Percentiles rank a stretch among this genome's conserved stretches.
phyloP scores from a whole-genome alignment of 2,329 filamentous ascomycete species.

The Chaetothyriales sp. region DNA sequence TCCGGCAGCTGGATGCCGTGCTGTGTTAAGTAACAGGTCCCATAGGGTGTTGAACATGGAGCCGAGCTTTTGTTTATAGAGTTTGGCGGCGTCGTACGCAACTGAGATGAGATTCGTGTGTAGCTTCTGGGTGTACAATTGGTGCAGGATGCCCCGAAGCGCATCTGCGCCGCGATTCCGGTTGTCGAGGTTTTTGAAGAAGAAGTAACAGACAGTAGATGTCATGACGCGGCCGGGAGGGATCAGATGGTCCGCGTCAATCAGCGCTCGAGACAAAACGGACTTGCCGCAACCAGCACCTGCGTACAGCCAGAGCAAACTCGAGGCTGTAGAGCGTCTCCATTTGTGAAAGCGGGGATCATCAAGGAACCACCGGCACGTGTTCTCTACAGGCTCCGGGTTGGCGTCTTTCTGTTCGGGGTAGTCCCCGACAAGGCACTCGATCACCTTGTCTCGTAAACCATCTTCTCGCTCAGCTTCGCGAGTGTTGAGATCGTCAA shows the following conservation, averaged over 20 bases:
- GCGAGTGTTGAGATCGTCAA: slow-evolving; percentile 2
- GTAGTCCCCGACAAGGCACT: slow-evolving; percentile 18
- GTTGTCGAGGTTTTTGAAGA: slow-evolving; percentile 23
- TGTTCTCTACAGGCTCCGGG: slow-evolving; percentile 19
- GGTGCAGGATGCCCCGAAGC: slow-evolving; percentile 19
- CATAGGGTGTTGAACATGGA: slow-evolving; percentile 11
- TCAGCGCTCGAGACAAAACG: slow-evolving; percentile 19
- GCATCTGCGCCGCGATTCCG: slow-evolving; percentile 15
- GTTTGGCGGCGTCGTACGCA: slow-evolving; percentile 2
- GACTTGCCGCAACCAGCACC: slow-evolving; percentile 26
- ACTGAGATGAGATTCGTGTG: slow-evolving; percentile 6
- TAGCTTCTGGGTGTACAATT: slow-evolving; percentile 17
- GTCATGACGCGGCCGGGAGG: slow-evolving; percentile 9
- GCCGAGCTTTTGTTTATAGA: slow-evolving; percentile 4
- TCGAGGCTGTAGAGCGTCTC: slow-evolving; percentile 14
- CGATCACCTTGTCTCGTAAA: slow-evolving; percentile 10
- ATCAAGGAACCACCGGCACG: slow-evolving; percentile 25
- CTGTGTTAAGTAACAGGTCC: slow-evolving; percentile 10
- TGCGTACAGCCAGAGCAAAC: slow-evolving; percentile 24
- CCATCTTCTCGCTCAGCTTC: slow-evolving; percentile 10
- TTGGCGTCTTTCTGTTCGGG: slow-evolving; percentile 21
- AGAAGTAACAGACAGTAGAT: slow-evolving; percentile 23
- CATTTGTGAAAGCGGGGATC: slow-evolving; percentile 20
- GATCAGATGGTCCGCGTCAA: slow-evolving; percentile 20
- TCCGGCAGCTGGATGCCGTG: slow-evolving; percentile 3